phyloP scores from a whole-genome alignment of 345 rosid species.

The Moringa oleifera region DNA sequence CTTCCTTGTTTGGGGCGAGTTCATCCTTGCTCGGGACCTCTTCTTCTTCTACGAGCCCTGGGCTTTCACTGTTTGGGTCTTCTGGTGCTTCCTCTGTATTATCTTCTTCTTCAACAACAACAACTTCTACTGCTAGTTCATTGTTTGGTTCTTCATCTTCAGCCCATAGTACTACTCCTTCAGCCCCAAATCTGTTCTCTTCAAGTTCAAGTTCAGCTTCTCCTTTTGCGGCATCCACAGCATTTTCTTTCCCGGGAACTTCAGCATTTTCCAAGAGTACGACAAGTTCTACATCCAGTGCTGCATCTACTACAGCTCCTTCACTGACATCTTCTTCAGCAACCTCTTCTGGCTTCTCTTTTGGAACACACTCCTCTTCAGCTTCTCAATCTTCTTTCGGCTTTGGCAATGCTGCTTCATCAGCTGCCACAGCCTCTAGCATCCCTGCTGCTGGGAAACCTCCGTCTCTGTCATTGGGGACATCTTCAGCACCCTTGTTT shows the following conservation, averaged over 20 bases:
- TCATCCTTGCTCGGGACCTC: too few relatives aligned
- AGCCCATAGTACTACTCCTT: constrained; percentile 23
- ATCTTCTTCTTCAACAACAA: neutral
- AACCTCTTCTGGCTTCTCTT: constrained; percentile 40
- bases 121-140: neutral
- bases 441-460: constrained; percentile 27
- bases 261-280: constrained; percentile 26
- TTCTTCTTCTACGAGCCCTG: constrained; percentile 20
- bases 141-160: constrained; percentile 20
- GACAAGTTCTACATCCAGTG: constrained; percentile 16
- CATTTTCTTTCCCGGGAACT: constrained; percentile 29
- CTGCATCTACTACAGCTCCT: constrained; percentile 26
- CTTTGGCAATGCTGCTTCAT: constrained; percentile 34
- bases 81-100: constrained; percentile 10
- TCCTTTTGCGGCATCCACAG: constrained; percentile 37
- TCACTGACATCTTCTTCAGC: constrained; percentile 27
- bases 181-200: constrained; percentile 17
- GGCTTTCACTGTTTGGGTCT: constrained; percentile 20
- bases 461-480: constrained; percentile 25
- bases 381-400: constrained; percentile 41
- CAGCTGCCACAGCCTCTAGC: constrained; percentile 31
- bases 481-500: constrained; percentile 34
- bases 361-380: constrained; percentile 34
- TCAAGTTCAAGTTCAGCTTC: constrained; percentile 25
- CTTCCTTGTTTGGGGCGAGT: constrained; percentile 28